These are phyloP conservation scores for Seiridium unicorne DNA, from an alignment of 2,329 filamentous ascomycete genomes.

Conservation along the genomic window DNA sequence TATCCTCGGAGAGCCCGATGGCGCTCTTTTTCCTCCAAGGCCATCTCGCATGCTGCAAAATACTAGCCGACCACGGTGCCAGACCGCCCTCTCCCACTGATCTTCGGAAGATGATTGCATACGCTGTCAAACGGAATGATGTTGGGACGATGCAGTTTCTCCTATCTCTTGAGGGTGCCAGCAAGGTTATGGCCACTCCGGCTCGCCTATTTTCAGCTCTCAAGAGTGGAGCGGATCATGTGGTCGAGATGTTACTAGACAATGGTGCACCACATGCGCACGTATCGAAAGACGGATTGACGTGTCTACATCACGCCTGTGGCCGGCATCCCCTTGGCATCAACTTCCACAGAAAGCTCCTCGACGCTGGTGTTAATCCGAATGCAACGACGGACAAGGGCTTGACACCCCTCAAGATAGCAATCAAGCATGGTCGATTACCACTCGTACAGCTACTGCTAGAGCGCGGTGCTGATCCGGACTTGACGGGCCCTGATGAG, in stretches of 20 bases:
- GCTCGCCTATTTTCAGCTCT: background rate
- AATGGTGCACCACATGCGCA: background rate
- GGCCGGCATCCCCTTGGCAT: background rate
- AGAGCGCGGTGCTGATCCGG: background rate
- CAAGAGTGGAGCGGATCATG: background rate
- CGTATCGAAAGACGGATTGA: background rate
- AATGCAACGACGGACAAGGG: background rate
- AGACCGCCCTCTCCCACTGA: background rate
- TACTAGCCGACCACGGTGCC: background rate
- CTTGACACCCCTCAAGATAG: background rate
- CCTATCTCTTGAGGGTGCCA: background rate
- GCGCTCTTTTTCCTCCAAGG: background rate
- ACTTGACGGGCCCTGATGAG: background rate
- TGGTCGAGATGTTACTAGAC: background rate
- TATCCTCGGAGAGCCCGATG: background rate
- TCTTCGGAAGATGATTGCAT: background rate
- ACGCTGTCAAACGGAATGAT: background rate
- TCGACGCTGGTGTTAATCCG: background rate
- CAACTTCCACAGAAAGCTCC: background rate
- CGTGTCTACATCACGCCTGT: background rate
- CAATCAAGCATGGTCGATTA: background rate
- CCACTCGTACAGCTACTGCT: background rate
- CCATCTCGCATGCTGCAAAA: background rate
- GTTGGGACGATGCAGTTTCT: background rate
- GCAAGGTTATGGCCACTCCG: background rate